phyloP scores from a whole-genome alignment of 78 protist species.

The Dictyostelium discoideum region DNA sequence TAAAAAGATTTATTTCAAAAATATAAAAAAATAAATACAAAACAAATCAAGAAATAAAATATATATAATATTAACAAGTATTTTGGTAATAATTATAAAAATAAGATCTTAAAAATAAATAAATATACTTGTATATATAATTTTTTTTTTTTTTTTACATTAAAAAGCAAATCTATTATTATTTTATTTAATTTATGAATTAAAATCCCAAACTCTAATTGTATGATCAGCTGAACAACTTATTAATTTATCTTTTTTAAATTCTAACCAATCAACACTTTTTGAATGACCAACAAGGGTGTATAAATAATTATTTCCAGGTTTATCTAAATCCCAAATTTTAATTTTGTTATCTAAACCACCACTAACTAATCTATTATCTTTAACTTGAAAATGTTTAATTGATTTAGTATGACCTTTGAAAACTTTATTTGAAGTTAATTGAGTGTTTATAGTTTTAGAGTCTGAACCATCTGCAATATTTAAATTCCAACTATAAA shows the following conservation, averaged over 20 bases:
- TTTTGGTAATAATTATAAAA: not conserved
- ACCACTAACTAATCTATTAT: slow-evolving; percentile 63
- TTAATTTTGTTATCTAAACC: slow-evolving; percentile 69
- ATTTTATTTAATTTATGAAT: not conserved
- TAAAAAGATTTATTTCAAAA: not conserved
- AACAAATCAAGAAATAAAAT: not conserved
- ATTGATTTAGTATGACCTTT: slow-evolving; percentile 76
- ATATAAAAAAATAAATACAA: not conserved
- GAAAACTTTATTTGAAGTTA: slow-evolving; percentile 16
- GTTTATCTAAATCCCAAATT: slow-evolving; percentile 80
- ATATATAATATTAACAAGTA: not conserved
- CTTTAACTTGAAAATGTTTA: slow-evolving; percentile 67
- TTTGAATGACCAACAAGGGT: slow-evolving; percentile 55
- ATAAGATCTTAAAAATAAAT: not conserved
- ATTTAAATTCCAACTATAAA: not conserved
- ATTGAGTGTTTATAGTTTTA: not conserved
- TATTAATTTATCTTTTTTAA: slow-evolving; percentile 64
- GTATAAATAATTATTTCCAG: slow-evolving; percentile 55
- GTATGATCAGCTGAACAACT: slow-evolving; percentile 73
- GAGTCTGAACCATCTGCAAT: not conserved
- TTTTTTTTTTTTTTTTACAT: not conserved
- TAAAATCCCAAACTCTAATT: slow-evolving; percentile 63
- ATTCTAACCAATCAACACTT: slow-evolving; percentile 76
- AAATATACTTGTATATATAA: not conserved
- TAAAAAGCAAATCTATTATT: not conserved